Evolutionary conservation across 352 stramenopile genomes (phyloP).

Genomic region (Globisporangium cylindrosporum): DNA sequence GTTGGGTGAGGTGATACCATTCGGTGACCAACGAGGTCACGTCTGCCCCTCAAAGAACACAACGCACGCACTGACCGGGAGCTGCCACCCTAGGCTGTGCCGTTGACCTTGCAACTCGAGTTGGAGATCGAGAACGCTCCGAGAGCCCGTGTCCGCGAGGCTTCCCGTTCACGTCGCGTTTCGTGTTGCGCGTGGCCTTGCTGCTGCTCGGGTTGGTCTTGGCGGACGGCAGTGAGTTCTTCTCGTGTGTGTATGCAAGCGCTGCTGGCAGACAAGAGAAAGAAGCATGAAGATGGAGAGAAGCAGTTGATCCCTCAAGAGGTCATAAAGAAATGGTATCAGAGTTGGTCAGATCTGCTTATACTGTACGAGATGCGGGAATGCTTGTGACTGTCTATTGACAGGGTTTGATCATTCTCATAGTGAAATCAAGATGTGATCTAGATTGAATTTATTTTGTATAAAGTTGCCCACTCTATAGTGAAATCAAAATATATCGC

Average conservation of each 20-base stretch:
- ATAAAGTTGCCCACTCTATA: too few species aligned
- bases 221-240: conserved; percentile 51
- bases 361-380: not conserved
- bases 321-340: not conserved
- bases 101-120: conserved; percentile 63
- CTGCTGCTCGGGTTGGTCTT: conserved; percentile 36
- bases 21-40: conserved; percentile 42
- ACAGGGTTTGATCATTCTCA: too few species aligned
- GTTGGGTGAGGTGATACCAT: not conserved
- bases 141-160: conserved; percentile 51
- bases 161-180: conserved; percentile 50
- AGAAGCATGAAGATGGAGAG: not conserved
- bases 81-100: conserved; percentile 26
- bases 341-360: not conserved
- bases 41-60: conserved; percentile 69
- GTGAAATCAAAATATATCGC: too few species aligned
- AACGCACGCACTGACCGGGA: conserved; percentile 30
- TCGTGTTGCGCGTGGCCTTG: conserved; percentile 30
- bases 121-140: conserved; percentile 64
- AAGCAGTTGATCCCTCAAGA: not conserved
- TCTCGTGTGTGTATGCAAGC: conserved; percentile 12
- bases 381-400: not conserved
- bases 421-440: too few species aligned
- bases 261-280: not conserved
- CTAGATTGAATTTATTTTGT: too few species aligned